Evolutionary conservation across 176 grass and related monocot genomes (phyloP), one percentile per base, ranked within the genome.

Genomic region (Phoenix dactylifera): DNA sequence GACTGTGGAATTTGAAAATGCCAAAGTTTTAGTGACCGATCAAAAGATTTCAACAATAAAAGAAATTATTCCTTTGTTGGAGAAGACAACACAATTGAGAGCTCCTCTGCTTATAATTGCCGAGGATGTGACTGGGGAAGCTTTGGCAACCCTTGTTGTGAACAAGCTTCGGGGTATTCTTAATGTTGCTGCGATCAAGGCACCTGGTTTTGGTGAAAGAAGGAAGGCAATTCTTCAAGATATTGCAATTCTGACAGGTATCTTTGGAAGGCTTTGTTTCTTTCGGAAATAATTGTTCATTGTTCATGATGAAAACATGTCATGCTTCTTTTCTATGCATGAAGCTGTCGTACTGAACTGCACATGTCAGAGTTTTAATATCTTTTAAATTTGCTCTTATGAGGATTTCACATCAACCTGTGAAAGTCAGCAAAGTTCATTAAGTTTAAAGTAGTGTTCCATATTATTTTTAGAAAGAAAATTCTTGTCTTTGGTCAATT

Each of bases 41-140:
- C 82, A 81, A 50, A 89, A 89, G 82, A 82, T 89, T 56, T 82
- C 82, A 58, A 85, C 56, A 49, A 82, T 89, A 72, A 89, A 85
- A 66, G 86, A 86, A 74, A 81, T 86, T 2, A 74, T 89, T 72
- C 86, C 86, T 26, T 54, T 89, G 57, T 72, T 86, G 72, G 86
- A 86, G 54, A 78, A 89, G 54, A 71, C 75, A 24, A 82, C 82
- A 58, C 74, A 89, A 63, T 54, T 85, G 55, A 82, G 86, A 69
- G 72, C 71, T 50, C 86, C 82, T 0, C 25, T 89, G n/a, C 80
- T 89, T 16, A 79, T 89, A 62, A 78, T 82, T 54, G 82, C 82
- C 20, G 82, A 89, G 74, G 82, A 89, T 28, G 84, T 86, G 54
- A 76, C 74, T 24, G 86, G 82, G 50, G 82, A 82, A 80, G 82